A percentile compares a stretch with the other conserved stretches of the same genome.
Evolutionary conservation across 805 yeast genomes (phyloP).

Genomic region (baker's yeast (Saccharomyces cerevisiae)): DNA sequence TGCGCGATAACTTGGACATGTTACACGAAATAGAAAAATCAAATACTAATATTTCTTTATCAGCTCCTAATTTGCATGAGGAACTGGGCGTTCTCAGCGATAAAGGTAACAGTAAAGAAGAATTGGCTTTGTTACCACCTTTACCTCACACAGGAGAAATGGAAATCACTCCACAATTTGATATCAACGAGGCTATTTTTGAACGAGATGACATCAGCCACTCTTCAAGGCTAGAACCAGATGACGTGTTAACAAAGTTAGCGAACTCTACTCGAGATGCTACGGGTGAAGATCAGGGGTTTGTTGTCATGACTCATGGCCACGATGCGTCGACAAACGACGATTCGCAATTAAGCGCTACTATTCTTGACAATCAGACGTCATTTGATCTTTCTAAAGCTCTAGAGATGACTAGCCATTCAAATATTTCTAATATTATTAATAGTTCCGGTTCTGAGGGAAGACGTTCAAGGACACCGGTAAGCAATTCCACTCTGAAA

Average conservation of each 20-base stretch:
- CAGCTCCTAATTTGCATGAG: background rate
- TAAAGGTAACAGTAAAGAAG: conserved; percentile 13
- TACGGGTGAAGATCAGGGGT: background rate
- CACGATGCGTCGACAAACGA: background rate
- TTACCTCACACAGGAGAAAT: conserved; percentile 13
- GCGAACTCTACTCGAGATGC: background rate
- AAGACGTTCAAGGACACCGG: background rate
- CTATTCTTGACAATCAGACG: conserved; percentile 2
- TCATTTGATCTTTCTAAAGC: conserved; percentile 28
- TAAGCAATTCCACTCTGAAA: background rate
- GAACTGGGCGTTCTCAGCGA: background rate
- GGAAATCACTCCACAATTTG: background rate
- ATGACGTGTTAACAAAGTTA: background rate
- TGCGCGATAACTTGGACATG: background rate
- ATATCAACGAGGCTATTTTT: background rate
- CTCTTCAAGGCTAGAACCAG: background rate
- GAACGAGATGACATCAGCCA: background rate
- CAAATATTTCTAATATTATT: background rate
- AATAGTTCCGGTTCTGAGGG: background rate
- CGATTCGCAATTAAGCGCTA: background rate
- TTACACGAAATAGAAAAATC: background rate
- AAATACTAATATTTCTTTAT: background rate
- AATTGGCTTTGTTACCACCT: conserved; percentile 18
- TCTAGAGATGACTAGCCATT: conserved; percentile 16
- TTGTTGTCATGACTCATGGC: background rate